Evolutionary conservation across 495 filamentous ascomycete genomes (phyloP).

Genomic region (Letharia lupina): DNA sequence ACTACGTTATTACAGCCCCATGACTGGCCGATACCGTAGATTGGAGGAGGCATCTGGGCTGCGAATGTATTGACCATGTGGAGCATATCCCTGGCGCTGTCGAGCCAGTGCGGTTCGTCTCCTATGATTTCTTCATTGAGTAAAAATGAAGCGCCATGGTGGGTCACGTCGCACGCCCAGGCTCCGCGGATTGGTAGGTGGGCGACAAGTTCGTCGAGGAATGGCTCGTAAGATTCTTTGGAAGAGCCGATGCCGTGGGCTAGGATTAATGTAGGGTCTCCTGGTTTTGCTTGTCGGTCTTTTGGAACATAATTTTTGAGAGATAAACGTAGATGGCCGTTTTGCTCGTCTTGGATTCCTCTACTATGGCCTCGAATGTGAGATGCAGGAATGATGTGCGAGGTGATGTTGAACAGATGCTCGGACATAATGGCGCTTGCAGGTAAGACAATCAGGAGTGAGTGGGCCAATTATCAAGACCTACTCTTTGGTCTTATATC

Average conservation of each 20-base stretch:
- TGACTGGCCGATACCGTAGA: conserved; percentile 42
- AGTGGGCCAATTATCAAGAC: too few species aligned
- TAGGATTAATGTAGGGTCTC: conserved; percentile 38
- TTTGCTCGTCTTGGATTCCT: conserved; percentile 19
- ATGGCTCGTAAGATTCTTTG: conserved; percentile 42
- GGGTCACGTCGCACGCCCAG: conserved; percentile 39
- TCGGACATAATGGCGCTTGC: conserved; percentile 13
- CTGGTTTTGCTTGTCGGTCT: conserved; percentile 23
- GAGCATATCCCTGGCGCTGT: conserved; percentile 40
- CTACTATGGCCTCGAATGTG: conserved; percentile 24
- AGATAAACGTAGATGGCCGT: conserved; percentile 28
- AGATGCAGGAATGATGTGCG: conserved; percentile 25
- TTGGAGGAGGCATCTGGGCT: conserved; percentile 37
- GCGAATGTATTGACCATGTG: conserved; percentile 42
- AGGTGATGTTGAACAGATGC: conserved; percentile 19
- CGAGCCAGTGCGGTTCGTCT: conserved; percentile 36
- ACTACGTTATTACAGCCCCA: conserved; percentile 36
- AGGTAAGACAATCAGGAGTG: not conserved
- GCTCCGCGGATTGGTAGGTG: conserved; percentile 34
- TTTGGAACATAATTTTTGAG: conserved; percentile 41
- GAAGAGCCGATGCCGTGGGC: conserved; percentile 41
- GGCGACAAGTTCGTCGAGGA: conserved; percentile 37
- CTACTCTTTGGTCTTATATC: too few species aligned
- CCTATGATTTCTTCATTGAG: conserved; percentile 22
- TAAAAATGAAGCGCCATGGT: conserved; percentile 31